Evolutionary conservation across 768 basidiomycete genomes (phyloP).

Genomic region (Lenzites betulinus): DNA sequence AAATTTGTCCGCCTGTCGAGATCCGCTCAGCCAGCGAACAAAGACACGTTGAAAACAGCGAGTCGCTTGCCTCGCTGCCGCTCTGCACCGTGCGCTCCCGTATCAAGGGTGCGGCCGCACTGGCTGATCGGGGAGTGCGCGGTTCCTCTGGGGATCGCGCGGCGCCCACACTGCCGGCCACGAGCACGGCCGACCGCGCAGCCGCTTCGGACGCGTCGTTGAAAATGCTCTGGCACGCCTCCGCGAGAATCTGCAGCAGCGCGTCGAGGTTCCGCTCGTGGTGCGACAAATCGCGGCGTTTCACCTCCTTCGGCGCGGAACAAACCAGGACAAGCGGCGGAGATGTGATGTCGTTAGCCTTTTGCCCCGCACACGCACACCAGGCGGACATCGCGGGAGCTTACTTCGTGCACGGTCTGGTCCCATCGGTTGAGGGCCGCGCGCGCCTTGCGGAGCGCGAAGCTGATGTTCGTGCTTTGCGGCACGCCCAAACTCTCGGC

Average conservation of each 20-base stretch:
- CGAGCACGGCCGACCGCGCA: constrained; percentile 53
- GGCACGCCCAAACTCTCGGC: constrained; percentile 52
- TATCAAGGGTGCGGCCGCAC: constrained; percentile 32
- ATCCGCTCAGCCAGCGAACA: constrained; percentile 14
- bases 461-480: constrained; percentile 22
- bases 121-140: constrained; percentile 8
- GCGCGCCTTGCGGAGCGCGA: constrained; percentile 13
- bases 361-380: background rate
- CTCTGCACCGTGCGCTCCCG: constrained; percentile 55
- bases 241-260: constrained; percentile 62
- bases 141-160: background rate
- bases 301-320: constrained; percentile 40
- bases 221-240: constrained; percentile 63
- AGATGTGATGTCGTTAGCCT: constrained; percentile 6
- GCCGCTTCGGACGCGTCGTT: constrained; percentile 61
- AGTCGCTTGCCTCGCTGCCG: constrained; percentile 51
- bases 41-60: constrained; percentile 18
- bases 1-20: constrained; percentile 31
- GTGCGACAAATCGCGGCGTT: constrained; percentile 53
- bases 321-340: background rate
- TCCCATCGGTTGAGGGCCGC: constrained; percentile 24
- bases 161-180: constrained; percentile 14
- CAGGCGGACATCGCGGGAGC: background rate
- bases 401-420: constrained; percentile 32
- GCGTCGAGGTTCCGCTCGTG: constrained; percentile 70